Conservation (phyloP, 805 yeast genomes). For the Deakozyma indianensis region DNA sequence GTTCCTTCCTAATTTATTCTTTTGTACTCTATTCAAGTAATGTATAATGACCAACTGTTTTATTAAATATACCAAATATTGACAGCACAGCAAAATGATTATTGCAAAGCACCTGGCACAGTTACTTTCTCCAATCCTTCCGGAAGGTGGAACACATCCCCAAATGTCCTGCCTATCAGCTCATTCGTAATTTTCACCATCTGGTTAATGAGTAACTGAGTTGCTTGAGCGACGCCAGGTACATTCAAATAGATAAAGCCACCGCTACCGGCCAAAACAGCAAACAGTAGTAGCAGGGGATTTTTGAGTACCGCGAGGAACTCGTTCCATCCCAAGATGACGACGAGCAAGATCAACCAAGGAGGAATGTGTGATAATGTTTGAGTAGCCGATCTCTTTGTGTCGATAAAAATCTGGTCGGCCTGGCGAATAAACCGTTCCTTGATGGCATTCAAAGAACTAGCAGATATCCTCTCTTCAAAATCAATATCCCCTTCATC, state of each 20-base stretch:
- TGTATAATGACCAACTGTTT: too few relatives aligned
- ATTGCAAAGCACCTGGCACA: neutral
- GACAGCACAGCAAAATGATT: too few relatives aligned
- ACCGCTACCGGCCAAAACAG: conserved; percentile 43
- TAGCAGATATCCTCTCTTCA: conserved; percentile 36
- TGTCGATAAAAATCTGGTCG: conserved; percentile 70
- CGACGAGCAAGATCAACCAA: conserved; percentile 58
- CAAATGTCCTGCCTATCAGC: neutral
- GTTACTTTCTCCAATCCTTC: neutral
- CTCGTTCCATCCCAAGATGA: conserved; percentile 90
- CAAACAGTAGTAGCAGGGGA: conserved; percentile 57
- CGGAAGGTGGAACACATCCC: neutral
- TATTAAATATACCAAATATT: too few relatives aligned
- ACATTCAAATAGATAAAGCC: conserved; percentile 19
- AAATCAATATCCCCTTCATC: conserved; percentile 28
- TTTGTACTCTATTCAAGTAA: too few relatives aligned
- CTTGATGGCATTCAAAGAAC: conserved; percentile 42
- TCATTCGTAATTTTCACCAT: neutral
- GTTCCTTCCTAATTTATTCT: neutral
- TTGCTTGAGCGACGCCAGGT: neutral
- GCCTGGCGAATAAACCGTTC: conserved; percentile 56
- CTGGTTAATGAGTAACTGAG: neutral
- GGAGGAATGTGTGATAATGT: conserved; percentile 70
- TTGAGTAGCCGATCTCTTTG: conserved; percentile 73
- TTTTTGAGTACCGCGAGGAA: conserved; percentile 75